phyloP scores from a whole-genome alignment of 2,329 filamentous ascomycete genomes.

The Colletotrichum sp. region DNA sequence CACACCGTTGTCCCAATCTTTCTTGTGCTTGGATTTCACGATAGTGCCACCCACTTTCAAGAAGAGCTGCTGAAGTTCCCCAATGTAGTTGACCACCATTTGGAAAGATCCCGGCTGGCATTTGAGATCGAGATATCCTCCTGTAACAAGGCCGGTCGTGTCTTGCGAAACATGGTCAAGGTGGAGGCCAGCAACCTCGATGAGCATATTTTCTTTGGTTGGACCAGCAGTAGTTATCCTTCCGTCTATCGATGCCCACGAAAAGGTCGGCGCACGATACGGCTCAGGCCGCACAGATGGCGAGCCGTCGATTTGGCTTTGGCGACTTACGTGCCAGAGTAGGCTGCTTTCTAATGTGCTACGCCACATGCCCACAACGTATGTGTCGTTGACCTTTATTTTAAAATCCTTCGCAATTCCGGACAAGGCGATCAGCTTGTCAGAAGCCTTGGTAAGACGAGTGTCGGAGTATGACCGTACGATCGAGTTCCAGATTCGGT shows the following conservation, averaged over 20 bases:
- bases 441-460: not conserved
- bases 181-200: not conserved
- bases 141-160: not conserved
- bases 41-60: not conserved
- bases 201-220: not conserved
- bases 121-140: not conserved
- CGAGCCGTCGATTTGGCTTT: not conserved
- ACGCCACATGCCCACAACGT: not conserved
- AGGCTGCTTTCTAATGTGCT: not conserved
- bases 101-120: not conserved
- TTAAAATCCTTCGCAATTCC: not conserved
- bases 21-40: not conserved
- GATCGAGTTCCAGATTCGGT: not conserved
- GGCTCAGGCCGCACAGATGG: not conserved
- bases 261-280: not conserved
- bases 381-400: not conserved
- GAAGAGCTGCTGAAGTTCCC: not conserved
- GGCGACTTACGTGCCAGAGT: not conserved
- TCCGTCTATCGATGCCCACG: not conserved
- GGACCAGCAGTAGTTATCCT: fast-evolving
- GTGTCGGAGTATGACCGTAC: not conserved
- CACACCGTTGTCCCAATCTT: not conserved
- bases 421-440: not conserved
- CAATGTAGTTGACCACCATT: not conserved
- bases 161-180: not conserved